Conservation (phyloP, 225 moss, liverwort and hornwort species). For the Antitrichia curtipendula region DNA sequence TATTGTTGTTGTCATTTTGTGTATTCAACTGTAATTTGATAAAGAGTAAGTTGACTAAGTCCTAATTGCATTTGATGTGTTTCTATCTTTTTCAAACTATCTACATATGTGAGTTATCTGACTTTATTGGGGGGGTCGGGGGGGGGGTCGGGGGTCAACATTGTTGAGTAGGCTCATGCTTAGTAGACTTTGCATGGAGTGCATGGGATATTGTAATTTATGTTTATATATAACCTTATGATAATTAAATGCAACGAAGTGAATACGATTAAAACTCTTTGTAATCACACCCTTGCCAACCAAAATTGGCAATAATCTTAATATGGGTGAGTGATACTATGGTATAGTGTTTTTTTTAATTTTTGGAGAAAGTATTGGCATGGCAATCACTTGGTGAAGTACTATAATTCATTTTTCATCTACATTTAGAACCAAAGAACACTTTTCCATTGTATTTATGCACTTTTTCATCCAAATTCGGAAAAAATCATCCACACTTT, state of each 20-base stretch:
- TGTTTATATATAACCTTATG: background rate
- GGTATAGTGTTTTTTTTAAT: too few species aligned
- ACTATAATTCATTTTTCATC: too few species aligned
- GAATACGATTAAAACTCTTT: background rate
- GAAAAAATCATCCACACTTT: too few species aligned
- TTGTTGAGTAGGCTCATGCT: too few species aligned
- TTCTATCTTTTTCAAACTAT: background rate
- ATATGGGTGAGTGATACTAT: too few species aligned
- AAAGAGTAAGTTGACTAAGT: background rate
- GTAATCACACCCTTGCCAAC: background rate
- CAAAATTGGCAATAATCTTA: background rate
- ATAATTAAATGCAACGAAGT: background rate
- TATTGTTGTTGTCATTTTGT: background rate
- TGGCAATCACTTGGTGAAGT: too few species aligned
- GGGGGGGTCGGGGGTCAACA: too few species aligned
- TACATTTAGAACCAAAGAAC: too few species aligned
- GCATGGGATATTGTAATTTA: background rate
- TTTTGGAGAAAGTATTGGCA: too few species aligned
- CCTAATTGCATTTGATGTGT: background rate
- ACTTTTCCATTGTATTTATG: too few species aligned
- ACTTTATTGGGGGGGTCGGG: background rate
- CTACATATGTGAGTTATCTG: too few species aligned
- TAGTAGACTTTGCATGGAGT: accelerated
- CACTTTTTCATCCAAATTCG: too few species aligned
- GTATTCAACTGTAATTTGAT: accelerated